Evolutionary conservation across 2,329 filamentous ascomycete species (phyloP).

Genomic region (Fonsecaea multimorphosa): DNA sequence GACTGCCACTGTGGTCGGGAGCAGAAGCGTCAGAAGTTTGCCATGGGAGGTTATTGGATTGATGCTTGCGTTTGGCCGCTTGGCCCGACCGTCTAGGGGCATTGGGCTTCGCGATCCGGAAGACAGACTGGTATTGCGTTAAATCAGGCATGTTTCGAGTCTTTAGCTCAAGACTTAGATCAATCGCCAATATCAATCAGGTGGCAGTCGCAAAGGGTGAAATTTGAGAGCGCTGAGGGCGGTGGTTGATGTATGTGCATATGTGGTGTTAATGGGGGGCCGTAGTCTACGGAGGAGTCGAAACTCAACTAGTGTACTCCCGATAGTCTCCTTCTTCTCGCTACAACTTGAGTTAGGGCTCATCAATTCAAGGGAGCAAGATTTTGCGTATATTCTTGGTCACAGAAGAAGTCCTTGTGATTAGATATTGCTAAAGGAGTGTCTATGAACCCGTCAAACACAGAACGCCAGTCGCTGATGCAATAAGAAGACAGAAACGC

Average conservation of each 20-base stretch:
- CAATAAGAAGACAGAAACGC: conserved; percentile 11
- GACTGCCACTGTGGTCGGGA: neutral
- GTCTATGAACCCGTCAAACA: conserved; percentile 3
- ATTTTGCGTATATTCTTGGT: neutral
- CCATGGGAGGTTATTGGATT: neutral
- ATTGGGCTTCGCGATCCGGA: conserved; percentile 17
- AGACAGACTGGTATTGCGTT: conserved; percentile 20
- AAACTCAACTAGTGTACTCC: neutral
- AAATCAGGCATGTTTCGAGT: conserved; percentile 10
- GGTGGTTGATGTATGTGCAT: neutral
- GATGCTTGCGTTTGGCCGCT: conserved; percentile 7
- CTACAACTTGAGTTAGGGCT: neutral
- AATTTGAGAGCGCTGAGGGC: neutral
- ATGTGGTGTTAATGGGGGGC: neutral
- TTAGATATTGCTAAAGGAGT: conserved; percentile 13
- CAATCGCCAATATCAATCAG: neutral
- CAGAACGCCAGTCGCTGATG: conserved; percentile 16
- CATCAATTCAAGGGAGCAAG: neutral
- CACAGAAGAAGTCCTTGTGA: conserved; percentile 5
- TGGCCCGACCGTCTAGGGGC: neutral
- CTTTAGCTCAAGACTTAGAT: neutral
- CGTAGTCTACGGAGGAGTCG: neutral
- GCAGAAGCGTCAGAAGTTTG: neutral
- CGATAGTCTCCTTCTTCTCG: neutral
- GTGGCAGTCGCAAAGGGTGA: neutral